Evolutionary conservation across 495 filamentous ascomycete genomes (phyloP).

Genomic region (Xanthoparmelia taractica): DNA sequence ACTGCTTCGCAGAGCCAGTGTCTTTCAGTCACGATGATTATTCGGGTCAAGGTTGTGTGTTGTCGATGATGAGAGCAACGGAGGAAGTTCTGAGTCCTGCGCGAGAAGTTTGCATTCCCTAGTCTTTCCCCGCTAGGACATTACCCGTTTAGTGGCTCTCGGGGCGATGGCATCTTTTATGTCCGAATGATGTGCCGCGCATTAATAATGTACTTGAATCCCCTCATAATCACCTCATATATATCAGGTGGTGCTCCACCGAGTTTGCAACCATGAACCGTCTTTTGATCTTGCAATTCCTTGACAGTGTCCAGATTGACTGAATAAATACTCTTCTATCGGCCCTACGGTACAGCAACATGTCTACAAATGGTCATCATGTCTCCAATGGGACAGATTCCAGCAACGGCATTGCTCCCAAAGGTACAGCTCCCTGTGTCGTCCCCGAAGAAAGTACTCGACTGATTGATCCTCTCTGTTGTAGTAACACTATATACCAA

Average conservation of each 20-base stretch:
- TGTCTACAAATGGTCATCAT: slow-evolving; percentile 3
- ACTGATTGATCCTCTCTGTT: slow-evolving; percentile 18
- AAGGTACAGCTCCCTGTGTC: slow-evolving; percentile 12
- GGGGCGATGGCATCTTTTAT: not conserved
- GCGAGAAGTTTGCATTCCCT: slow-evolving; percentile 16
- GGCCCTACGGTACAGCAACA: not conserved
- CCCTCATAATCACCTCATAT: no score
- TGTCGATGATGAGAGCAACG: slow-evolving; percentile 24
- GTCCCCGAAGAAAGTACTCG: not conserved
- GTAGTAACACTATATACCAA: slow-evolving; percentile 66
- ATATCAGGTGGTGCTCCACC: no score
- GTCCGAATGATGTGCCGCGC: not conserved
- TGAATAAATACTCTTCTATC: not conserved
- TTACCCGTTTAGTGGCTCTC: no score
- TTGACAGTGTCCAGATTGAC: not conserved
- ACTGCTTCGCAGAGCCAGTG: slow-evolving; percentile 13
- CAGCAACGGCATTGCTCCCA: slow-evolving; percentile 12
- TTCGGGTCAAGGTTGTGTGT: not conserved
- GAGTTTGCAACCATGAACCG: not conserved
- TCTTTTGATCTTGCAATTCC: not conserved
- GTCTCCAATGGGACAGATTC: not conserved
- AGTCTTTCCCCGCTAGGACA: slow-evolving; percentile 11
- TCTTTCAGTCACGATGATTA: slow-evolving; percentile 17
- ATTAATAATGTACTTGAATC: slow-evolving; percentile 6
- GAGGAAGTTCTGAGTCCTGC: slow-evolving; percentile 26